Evolutionary conservation across 148 eudicot genomes (phyloP).

Genomic region (Beta vulgaris): DNA sequence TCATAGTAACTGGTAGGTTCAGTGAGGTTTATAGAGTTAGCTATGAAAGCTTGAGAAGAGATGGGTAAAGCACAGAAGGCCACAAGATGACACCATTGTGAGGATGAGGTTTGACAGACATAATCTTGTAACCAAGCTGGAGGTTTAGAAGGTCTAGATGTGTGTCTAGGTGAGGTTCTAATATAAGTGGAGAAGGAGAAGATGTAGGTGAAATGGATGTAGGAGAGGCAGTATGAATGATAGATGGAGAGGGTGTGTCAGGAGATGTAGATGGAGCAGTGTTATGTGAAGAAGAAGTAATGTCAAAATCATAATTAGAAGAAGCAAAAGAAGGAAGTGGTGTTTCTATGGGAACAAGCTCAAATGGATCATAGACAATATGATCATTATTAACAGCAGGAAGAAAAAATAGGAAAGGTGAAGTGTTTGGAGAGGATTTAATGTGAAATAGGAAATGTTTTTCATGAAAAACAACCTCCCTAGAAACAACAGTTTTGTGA

Average conservation of each 20-base stretch:
- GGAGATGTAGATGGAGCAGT: no score
- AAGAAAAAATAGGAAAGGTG: not conserved
- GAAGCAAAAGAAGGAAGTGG: no score
- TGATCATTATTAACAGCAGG: not conserved
- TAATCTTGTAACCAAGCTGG: no score
- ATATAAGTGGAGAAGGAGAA: no score
- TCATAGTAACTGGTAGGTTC: not conserved
- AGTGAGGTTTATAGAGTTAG: not conserved
- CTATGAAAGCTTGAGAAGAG: not conserved
- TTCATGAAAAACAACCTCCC: not conserved
- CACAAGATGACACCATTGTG: not conserved
- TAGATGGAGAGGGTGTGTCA: no score
- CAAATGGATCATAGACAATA: no score
- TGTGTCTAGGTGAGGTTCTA: no score
- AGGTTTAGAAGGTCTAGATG: no score
- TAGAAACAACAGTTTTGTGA: not conserved
- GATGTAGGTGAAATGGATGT: no score
- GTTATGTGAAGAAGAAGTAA: no score
- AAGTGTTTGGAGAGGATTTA: not conserved
- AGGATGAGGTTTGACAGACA: not conserved
- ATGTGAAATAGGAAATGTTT: not conserved
- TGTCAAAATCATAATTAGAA: not conserved
- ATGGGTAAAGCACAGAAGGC: not conserved
- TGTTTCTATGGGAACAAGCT: no score
- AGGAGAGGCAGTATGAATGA: no score